Evolutionary conservation across 1,284 basidiomycete species (phyloP), one percentile per base, ranked within the genome.

Genomic region (Pseudozyma sp.): DNA sequence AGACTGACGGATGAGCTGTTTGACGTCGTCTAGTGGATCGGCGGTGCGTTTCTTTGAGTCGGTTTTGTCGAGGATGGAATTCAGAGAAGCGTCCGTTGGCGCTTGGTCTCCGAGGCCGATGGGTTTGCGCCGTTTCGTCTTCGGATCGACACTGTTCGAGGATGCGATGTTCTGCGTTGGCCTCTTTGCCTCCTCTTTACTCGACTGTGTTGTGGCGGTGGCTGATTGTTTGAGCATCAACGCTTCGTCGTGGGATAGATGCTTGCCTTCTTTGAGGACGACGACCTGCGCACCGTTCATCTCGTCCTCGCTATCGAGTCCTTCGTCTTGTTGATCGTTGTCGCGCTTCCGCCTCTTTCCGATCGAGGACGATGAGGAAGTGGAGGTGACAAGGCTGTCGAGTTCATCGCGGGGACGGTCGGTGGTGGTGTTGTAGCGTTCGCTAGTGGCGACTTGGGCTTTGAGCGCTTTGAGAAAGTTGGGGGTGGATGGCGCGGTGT

Each of bases 221-320:
- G 7, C 13, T 42, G 39, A 16, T n/a, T 42, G 34, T 39, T 54
- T 69, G 9, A 55, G 1, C 8, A 10, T 34, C 16, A 53, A n/a
- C 17, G 68, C 75, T 30, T 81, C 58, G 11, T 79, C 72, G 2
- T 47, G 50, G 3, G 65, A 67, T 4, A 81, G 48, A 46, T 81
- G 80, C 44, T 74, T 79, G 6, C 77, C 73, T 33, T 79, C 69
- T 16, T 79, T 78, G 2, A 81, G 45, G 5, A 81, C 75, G 19
- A 81, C 80, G 5, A 81, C 65, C 58, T 79, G 77, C 2, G 80
- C 80, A 5, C 71, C 70, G 8, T 48, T 50, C 33, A 72, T 40
- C 11, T 80, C 79, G 19, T 76, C 67, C 6, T 76, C 75, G 44
- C 63, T 55, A 11, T 71, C 73, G 9, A 57, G 43, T 0, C 19